Conservation (phyloP, 192 early-diverging fungal genomes). For the Backusella psychrophila region DNA sequence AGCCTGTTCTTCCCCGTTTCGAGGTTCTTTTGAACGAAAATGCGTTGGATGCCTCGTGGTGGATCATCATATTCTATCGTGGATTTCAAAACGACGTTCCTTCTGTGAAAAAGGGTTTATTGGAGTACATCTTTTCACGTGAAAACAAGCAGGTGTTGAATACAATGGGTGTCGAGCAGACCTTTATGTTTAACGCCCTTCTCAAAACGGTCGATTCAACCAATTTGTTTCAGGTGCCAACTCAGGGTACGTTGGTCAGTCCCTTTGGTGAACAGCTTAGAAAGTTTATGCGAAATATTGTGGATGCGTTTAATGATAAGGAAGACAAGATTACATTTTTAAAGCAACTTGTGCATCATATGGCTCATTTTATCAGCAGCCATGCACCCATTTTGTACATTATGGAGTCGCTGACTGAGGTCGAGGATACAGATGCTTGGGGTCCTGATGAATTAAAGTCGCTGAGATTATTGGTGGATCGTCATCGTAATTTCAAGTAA, state of each 20-base stretch:
- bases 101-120: conserved; percentile 21
- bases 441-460: conserved; percentile 36
- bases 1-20: conserved; percentile 48
- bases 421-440: conserved; percentile 10
- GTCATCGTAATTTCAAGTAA: conserved; percentile 31
- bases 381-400: conserved; percentile 26
- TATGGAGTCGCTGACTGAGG: conserved; percentile 25
- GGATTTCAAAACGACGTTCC: conserved; percentile 29
- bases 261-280: conserved; percentile 30
- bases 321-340: conserved; percentile 25
- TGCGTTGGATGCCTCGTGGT: conserved; percentile 30
- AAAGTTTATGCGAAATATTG: conserved; percentile 15
- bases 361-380: conserved; percentile 24
- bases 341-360: conserved; percentile 31
- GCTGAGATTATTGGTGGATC: conserved; percentile 26
- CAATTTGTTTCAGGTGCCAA: conserved; percentile 22
- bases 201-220: conserved; percentile 25
- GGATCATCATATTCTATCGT: conserved; percentile 30
- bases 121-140: conserved; percentile 27
- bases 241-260: conserved; percentile 27
- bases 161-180: conserved; percentile 13
- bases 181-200: conserved; percentile 26
- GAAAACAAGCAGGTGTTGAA: conserved; percentile 15
- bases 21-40: conserved; percentile 18
- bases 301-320: conserved; percentile 15